Evolutionary conservation across 2,329 filamentous ascomycete genomes (phyloP), one percentile per base, ranked within the genome.

Genomic region (Fusarium papillatum): DNA sequence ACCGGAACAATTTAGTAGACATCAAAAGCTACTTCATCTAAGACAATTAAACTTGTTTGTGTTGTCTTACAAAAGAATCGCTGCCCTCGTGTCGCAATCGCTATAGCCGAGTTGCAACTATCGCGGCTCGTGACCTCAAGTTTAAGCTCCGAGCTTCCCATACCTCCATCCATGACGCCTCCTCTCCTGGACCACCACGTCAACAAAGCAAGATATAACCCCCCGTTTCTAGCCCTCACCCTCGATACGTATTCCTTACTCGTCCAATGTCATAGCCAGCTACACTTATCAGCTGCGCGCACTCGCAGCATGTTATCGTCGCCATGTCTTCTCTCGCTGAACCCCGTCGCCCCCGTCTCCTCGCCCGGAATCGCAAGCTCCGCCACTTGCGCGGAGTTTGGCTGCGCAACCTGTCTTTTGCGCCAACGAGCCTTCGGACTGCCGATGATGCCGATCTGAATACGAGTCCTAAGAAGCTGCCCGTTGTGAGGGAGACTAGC

Each of bases 371-470:
- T 83, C 94, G 95, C 82, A 95, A 94, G 83, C 88, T 98, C 65
- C 93, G 96, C 66, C 96, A 98, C 86, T 90, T 98, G 7, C 93
- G 95, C 79, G 95, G 95, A 77, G 91, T 98, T 78, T 96, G 94
- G 68, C 86, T 98, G 64, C 95, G 96, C 69, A 98, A 98, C 83
- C 88, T 98, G 53, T 92, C 92, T 73, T 92, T 98, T 76, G 87
- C 87, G 87, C 74, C 86, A 87, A 70, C 86, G 87, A 75, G 86
- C 86, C 80, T 86, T 89, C 83, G 95, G 46, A 93, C 94, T 80
- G 94, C 96, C 84, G 96, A 98, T 84, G 94, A 96, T 78, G 93
- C 92, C 38, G 90, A 93, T 39, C 91, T 95, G 38, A 93, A 93
- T 75, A 92, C 92, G 77, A 92, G 92, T 16, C 90, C 93, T 0